Evolutionary conservation across 2,329 filamentous ascomycete genomes (phyloP).

Genomic region (Aspergillus texensis): DNA sequence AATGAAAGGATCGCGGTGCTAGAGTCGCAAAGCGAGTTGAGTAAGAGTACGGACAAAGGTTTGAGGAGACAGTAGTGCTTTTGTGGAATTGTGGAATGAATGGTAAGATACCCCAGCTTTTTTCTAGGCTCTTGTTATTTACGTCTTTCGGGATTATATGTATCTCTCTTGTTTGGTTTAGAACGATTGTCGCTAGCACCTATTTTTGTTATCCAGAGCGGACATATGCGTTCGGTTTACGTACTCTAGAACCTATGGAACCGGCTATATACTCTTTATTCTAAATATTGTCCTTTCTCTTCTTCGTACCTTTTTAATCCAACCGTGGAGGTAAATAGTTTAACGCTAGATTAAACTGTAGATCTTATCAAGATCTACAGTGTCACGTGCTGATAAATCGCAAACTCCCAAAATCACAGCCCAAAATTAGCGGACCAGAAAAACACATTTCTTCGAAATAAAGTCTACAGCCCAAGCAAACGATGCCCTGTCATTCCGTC

Average conservation of each 20-base stretch:
- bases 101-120: background rate
- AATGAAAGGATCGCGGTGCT: slow-evolving; percentile 64
- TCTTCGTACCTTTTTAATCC: background rate
- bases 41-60: slow-evolving; percentile 49
- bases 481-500: background rate
- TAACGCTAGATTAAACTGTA: background rate
- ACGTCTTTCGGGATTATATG: background rate
- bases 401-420: slow-evolving; percentile 1
- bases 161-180: background rate
- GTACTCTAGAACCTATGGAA: background rate
- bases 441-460: background rate
- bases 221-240: background rate
- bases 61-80: slow-evolving; percentile 33
- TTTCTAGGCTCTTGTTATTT: background rate
- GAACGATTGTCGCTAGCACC: background rate
- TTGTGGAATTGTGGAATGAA: background rate
- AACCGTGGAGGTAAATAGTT: too few relatives aligned
- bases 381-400: slow-evolving; percentile 16
- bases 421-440: slow-evolving; percentile 3
- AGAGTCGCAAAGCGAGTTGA: slow-evolving; percentile 59
- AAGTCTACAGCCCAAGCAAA: slow-evolving; percentile 3
- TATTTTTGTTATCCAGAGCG: background rate
- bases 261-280: background rate
- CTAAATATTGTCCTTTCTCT: background rate
- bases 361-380: slow-evolving; percentile 10